Evolutionary conservation across 2,329 filamentous ascomycete species (phyloP), one percentile per base, ranked within the genome.

Genomic region (Harringtonia lauricola): DNA sequence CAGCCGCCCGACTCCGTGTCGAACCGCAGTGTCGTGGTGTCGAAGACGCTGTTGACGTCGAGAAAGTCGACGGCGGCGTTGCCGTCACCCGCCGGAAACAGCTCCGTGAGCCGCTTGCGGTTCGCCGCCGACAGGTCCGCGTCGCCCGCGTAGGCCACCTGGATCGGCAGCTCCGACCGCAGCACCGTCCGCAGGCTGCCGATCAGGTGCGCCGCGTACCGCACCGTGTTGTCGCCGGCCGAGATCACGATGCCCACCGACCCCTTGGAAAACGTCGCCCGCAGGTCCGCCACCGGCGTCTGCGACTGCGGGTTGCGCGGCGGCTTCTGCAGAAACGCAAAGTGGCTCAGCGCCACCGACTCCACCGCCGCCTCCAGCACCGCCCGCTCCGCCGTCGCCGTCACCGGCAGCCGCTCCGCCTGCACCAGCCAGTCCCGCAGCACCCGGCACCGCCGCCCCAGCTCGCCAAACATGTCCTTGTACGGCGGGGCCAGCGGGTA

Each of bases 131-230:
- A 44, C 4, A 44, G 36, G 24, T 44, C 42, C 6, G 17, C 17
- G 36, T 44, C 42, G 21, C 42, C 42, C 14, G 30, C 30, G 36
- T 44, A 44, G 21, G 29, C 42, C 18, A 44, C 18, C 36, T 44
- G 42, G 29, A 44, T 39, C 15, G 42, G 42, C 21, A 44, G 36
- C 6, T 29, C 22, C n/a, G 42, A 35, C 8, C 19, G 13, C 14
- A 39, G 31, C 19, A 44, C 42, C 7, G 14, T 19, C 10, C 36
- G 42, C 30, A 44, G 14, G 8, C 30, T 28, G 19, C 15, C 29
- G 21, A 44, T 36, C 13, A 44, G 35, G 30, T 44, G 42, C 2
- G 36, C 36, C 5, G 42, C 42, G 19, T 39, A 44, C 10, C 36
- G 42, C 14, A 19, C 30, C 7, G 18, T 44, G 15, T 33, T 38